These are phyloP conservation scores for Acacia crassicarpa DNA, from an alignment of 306 rosid genomes.

Conservation along the genomic window DNA sequence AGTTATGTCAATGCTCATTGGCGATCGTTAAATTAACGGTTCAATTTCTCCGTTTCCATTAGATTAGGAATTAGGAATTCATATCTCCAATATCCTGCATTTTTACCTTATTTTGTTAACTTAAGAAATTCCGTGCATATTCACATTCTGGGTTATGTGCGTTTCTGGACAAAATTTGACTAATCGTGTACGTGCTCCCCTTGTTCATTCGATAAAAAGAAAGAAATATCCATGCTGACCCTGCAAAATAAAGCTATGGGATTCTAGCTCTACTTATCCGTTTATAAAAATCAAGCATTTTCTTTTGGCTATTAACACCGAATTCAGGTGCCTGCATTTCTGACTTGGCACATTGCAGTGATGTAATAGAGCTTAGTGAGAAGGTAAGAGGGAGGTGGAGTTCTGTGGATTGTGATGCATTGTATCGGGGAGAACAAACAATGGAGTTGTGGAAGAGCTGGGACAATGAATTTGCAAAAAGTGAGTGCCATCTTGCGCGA, in stretches of 20 bases:
- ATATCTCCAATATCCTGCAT: background rate
- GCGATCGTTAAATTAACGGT: background rate
- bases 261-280: background rate
- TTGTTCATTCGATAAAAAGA: background rate
- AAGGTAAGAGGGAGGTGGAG: conserved; percentile 18
- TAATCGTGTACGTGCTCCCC: background rate
- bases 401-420: conserved; percentile 48
- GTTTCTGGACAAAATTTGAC: background rate
- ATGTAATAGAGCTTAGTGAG: conserved; percentile 17
- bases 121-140: background rate
- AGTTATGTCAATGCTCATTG: background rate
- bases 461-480: conserved; percentile 45
- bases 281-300: background rate
- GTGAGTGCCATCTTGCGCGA: conserved; percentile 53
- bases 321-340: background rate
- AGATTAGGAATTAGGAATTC: background rate
- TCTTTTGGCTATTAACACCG: background rate
- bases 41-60: background rate
- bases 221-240: background rate
- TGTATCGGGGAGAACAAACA: conserved; percentile 44
- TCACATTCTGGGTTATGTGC: background rate
- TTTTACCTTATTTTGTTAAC: background rate
- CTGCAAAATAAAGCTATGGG: background rate
- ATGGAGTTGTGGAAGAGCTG: conserved; percentile 59
- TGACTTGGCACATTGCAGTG: background rate